A percentile compares a stretch with the other conserved stretches of the same genome.
Evolutionary conservation across 148 eudicot species (phyloP).

Genomic region (Nepenthes mirabilis): DNA sequence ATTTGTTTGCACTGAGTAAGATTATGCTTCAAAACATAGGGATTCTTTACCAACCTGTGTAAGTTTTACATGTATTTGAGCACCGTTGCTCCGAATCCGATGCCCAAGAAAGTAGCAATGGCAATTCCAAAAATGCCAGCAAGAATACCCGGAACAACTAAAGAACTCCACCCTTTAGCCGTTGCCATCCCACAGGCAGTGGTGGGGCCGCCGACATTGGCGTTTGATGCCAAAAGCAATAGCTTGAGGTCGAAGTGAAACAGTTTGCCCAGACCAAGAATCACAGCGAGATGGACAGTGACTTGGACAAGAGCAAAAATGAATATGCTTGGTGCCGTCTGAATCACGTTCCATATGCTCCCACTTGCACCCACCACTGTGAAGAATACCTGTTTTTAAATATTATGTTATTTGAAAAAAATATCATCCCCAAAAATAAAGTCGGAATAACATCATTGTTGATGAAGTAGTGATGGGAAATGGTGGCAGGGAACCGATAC

Average conservation of each 20-base stretch:
- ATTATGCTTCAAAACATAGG: neutral
- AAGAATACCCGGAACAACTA: constrained; percentile 80
- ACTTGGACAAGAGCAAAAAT: constrained; percentile 68
- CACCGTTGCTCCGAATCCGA: constrained; percentile 53
- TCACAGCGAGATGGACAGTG: constrained; percentile 60
- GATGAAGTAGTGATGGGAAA: no score
- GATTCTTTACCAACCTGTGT: no score
- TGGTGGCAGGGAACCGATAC: no score
- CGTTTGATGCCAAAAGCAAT: constrained; percentile 77
- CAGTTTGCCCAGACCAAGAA: constrained; percentile 72
- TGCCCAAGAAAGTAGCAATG: constrained; percentile 82
- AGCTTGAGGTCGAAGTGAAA: constrained; percentile 44
- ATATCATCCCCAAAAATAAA: no score
- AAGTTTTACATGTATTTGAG: constrained; percentile 45
- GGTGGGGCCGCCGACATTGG: constrained; percentile 92
- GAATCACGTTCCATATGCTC: constrained; percentile 59
- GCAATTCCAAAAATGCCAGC: constrained; percentile 90
- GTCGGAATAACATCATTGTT: no score
- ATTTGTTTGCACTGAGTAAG: no score
- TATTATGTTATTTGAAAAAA: no score
- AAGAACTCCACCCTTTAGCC: constrained; percentile 79
- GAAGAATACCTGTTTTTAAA: constrained; percentile 51
- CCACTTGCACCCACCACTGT: constrained; percentile 84
- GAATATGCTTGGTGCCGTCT: constrained; percentile 83
- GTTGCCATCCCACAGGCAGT: constrained; percentile 99